A percentile compares a stretch with the other conserved stretches of the same genome.
phyloP scores from a whole-genome alignment of 257 asterid species.

The Datura wrightii region DNA sequence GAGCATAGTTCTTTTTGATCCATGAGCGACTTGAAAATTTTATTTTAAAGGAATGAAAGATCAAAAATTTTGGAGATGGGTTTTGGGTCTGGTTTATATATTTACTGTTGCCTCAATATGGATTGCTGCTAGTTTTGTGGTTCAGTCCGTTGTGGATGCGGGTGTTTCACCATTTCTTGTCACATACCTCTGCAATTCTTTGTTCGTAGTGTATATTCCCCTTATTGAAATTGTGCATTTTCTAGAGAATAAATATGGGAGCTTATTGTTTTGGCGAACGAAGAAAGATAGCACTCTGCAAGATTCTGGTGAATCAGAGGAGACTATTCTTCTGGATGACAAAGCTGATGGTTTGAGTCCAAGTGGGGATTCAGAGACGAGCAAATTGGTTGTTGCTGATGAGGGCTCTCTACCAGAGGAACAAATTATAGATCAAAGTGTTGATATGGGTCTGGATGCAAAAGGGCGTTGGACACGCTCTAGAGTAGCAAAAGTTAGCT shows the following conservation, averaged over 20 bases:
- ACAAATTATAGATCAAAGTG: slow-evolving; percentile 32
- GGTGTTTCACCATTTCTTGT: slow-evolving; percentile 92
- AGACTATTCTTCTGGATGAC: slow-evolving; percentile 64
- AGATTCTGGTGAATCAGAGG: slow-evolving; percentile 58
- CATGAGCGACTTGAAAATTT: slow-evolving; percentile 19
- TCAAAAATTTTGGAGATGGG: slow-evolving; percentile 70
- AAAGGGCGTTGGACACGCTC: slow-evolving; percentile 92
- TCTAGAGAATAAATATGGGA: slow-evolving; percentile 73
- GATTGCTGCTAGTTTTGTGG: slow-evolving; percentile 97
- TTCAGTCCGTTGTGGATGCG: slow-evolving; percentile 86
- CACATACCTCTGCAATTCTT: slow-evolving; percentile 89
- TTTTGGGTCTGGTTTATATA: slow-evolving; percentile 75
- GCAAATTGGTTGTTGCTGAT: slow-evolving; percentile 29
- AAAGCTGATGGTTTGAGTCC: slow-evolving; percentile 35
- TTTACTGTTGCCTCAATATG: slow-evolving; percentile 84
- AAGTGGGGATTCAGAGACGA: slow-evolving; percentile 35
- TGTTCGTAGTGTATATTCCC: slow-evolving; percentile 83
- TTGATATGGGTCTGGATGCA: slow-evolving; percentile 58
- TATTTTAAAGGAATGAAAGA: slow-evolving; percentile 53
- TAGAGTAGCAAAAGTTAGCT: slow-evolving; percentile 88
- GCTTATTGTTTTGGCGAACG: slow-evolving; percentile 66
- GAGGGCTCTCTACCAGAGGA: slow-evolving; percentile 30
- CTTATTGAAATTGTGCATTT: slow-evolving; percentile 73
- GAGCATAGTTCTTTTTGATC: not conserved
- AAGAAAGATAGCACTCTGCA: slow-evolving; percentile 37